Conservation (phyloP, 371 early-diverging fungal genomes). For the Catenaria anguillulae region DNA sequence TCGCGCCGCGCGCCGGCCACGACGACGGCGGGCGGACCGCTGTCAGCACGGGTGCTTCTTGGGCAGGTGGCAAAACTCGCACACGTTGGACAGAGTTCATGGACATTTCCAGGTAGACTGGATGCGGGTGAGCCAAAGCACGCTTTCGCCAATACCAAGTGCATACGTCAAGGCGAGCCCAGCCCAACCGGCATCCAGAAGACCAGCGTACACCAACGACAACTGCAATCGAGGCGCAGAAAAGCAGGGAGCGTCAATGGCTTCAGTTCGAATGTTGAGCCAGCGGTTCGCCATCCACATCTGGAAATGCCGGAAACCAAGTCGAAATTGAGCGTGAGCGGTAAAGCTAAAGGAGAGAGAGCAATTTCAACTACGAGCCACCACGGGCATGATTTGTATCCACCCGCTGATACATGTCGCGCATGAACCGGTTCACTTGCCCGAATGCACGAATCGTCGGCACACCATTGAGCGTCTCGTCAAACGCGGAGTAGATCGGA, state of each 20-base stretch:
- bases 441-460: slow-evolving; percentile 68
- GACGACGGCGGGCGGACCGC: slow-evolving; percentile 14
- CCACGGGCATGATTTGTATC: slow-evolving; percentile 62
- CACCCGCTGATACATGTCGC: slow-evolving; percentile 23
- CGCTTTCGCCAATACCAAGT: slow-evolving; percentile 43
- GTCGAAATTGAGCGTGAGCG: too few relatives aligned
- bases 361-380: too few relatives aligned
- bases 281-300: too few relatives aligned
- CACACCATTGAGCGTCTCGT: slow-evolving; percentile 46
- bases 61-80: slow-evolving; percentile 49
- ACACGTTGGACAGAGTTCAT: slow-evolving; percentile 76
- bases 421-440: slow-evolving; percentile 37
- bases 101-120: slow-evolving; percentile 72
- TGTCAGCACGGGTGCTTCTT: slow-evolving; percentile 39
- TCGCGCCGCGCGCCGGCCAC: slow-evolving; percentile 65
- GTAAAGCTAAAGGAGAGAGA: too few relatives aligned
- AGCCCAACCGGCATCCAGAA: slow-evolving; percentile 53
- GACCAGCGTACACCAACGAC: neutral
- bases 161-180: slow-evolving; percentile 64
- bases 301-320: too few relatives aligned
- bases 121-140: slow-evolving; percentile 64
- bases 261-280: too few relatives aligned
- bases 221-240: neutral
- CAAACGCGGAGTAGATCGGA: slow-evolving; percentile 34
- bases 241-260: slow-evolving; percentile 39